These are phyloP conservation scores for Candida golubevii DNA, from an alignment of 805 yeast genomes.

Conservation along the genomic window DNA sequence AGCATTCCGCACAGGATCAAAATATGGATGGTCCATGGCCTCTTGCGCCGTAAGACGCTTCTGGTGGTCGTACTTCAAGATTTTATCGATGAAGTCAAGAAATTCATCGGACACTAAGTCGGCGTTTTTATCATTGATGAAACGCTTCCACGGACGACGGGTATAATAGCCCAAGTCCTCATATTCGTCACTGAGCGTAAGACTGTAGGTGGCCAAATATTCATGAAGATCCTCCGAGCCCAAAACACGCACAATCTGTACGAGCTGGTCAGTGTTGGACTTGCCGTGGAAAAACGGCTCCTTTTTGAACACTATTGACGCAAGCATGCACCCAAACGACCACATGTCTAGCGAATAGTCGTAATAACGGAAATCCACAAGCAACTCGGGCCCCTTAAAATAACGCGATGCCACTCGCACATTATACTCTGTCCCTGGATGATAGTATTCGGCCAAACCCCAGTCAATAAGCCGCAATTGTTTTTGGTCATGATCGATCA, in stretches of 20 bases:
- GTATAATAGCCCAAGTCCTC: constrained; percentile 69
- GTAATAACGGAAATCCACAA: constrained; percentile 76
- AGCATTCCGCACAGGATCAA: constrained; percentile 32
- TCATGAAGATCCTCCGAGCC: constrained; percentile 74
- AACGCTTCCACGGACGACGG: constrained; percentile 63
- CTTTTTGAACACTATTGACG: constrained; percentile 80
- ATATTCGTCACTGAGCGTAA: constrained; percentile 70
- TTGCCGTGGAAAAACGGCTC: constrained; percentile 93
- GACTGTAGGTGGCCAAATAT: constrained; percentile 65
- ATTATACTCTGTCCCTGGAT: constrained; percentile 83
- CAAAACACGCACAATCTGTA: constrained; percentile 81
- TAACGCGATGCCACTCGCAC: constrained; percentile 90
- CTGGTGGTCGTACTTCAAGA: constrained; percentile 81
- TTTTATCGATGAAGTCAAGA: constrained; percentile 65
- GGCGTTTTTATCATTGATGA: constrained; percentile 52
- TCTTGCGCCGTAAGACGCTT: constrained; percentile 84
- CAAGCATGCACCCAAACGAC: constrained; percentile 90
- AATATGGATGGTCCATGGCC: constrained; percentile 75
- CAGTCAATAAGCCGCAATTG: constrained; percentile 79
- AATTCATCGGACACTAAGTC: constrained; percentile 50
- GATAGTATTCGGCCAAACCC: constrained; percentile 94
- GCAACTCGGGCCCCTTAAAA: constrained; percentile 87
- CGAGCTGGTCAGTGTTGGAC: constrained; percentile 86
- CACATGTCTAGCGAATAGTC: constrained; percentile 88
- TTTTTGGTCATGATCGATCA: constrained; percentile 74